A percentile compares a stretch with the other conserved stretches of the same genome.
These are phyloP conservation scores for Leucogyrophana mollusca DNA, from an alignment of 768 basidiomycete genomes.

Conservation along the genomic window DNA sequence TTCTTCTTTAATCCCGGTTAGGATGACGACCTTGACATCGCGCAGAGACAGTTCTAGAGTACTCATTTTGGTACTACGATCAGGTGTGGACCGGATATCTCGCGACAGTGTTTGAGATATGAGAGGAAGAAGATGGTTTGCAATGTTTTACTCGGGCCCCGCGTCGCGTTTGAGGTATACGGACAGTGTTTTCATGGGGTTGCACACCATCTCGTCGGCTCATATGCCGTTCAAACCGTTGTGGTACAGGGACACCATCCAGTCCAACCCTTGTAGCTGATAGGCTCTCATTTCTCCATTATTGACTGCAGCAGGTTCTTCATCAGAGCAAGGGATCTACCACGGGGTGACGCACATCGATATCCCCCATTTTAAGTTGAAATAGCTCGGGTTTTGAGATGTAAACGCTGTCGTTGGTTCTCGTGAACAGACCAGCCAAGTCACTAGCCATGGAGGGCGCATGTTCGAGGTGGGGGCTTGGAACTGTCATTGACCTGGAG, in stretches of 20 bases:
- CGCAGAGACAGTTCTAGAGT: conserved; percentile 93
- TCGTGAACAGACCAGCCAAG: too few species aligned
- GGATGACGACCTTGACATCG: conserved; percentile 81
- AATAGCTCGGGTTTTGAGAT: neutral
- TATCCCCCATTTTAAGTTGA: too few species aligned
- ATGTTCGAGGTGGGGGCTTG: too few species aligned
- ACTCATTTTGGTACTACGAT: conserved; percentile 99
- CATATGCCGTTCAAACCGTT: conserved; percentile 97
- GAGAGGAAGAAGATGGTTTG: conserved; percentile 98
- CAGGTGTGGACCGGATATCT: conserved; percentile 80
- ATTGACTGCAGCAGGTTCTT: conserved; percentile 57
- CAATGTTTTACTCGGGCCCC: conserved; percentile 97
- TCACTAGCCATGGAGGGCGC: too few species aligned
- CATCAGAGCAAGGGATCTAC: too few species aligned
- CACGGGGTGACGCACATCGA: too few species aligned
- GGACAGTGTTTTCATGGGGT: neutral
- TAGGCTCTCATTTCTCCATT: conserved; percentile 89
- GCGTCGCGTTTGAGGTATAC: conserved; percentile 4
- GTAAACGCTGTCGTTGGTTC: too few species aligned
- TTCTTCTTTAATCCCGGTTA: conserved; percentile 90
- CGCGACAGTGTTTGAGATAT: conserved; percentile 85
- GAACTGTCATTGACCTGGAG: too few species aligned
- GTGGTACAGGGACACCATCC: conserved; percentile 96
- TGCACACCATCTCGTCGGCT: conserved; percentile 87
- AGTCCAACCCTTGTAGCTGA: conserved; percentile 93